phyloP scores from a whole-genome alignment of 495 filamentous ascomycete genomes.

The Acidiella bohemica region DNA sequence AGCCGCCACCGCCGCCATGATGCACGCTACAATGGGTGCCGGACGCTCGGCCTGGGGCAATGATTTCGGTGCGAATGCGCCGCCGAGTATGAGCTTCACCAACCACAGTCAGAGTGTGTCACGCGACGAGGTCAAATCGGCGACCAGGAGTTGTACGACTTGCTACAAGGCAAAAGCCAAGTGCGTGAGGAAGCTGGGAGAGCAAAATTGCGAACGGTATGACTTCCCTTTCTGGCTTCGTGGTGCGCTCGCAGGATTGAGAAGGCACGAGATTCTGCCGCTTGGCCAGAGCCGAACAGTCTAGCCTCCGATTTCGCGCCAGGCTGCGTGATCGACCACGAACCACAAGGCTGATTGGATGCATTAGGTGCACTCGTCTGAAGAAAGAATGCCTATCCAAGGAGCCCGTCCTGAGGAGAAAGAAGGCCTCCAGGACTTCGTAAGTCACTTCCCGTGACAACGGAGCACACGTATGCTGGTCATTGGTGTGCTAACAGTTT shows the following conservation, averaged over 20 bases:
- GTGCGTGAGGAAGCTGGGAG: constrained; percentile 6
- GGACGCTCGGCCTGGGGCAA: too few relatives aligned
- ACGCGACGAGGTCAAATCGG: too few relatives aligned
- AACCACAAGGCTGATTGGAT: not conserved
- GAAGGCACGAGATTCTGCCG: not conserved
- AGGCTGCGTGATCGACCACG: not conserved
- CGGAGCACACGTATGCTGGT: not conserved
- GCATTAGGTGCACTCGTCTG: constrained; percentile 12
- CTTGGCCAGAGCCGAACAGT: not conserved
- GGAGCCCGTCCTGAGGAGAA: constrained; percentile 8
- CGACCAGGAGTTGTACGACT: too few relatives aligned
- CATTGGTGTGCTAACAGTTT: not conserved
- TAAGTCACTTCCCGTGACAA: constrained; percentile 2
- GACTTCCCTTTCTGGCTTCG: not conserved
- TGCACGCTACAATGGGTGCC: too few relatives aligned
- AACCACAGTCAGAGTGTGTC: too few relatives aligned
- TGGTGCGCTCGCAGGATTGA: not conserved
- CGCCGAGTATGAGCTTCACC: too few relatives aligned
- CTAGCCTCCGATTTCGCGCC: not conserved
- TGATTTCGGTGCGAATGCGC: too few relatives aligned
- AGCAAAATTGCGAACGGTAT: constrained; percentile 15
- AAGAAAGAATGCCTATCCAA: constrained; percentile 14
- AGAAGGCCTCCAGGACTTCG: constrained; percentile 13
- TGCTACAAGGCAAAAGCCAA: constrained; percentile 20
- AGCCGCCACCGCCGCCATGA: too few relatives aligned